A percentile compares a stretch with the other conserved stretches of the same genome.
Evolutionary conservation across 306 rosid species (phyloP).

Genomic region (Betula pendula): DNA sequence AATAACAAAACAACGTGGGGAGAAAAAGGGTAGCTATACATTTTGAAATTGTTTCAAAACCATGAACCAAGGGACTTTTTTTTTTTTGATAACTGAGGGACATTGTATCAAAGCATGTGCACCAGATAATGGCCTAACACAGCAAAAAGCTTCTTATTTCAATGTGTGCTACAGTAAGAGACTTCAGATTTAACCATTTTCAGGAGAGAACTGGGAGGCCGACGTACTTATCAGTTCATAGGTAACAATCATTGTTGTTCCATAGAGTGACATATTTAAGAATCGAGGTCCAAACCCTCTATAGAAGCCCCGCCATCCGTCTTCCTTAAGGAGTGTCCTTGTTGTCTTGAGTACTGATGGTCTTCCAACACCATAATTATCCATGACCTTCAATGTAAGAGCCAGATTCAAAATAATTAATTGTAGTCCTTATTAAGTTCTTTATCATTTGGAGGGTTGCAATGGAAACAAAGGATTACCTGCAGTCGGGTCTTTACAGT

Average conservation of each 20-base stretch:
- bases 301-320: constrained; percentile 94
- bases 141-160: not conserved
- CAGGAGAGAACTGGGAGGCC: not conserved
- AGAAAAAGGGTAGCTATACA: not conserved
- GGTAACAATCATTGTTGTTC: constrained; percentile 88
- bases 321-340: constrained; percentile 63
- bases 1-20: not conserved
- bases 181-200: constrained; percentile 18
- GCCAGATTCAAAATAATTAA: constrained; percentile 12
- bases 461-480: constrained; percentile 39
- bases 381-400: constrained; percentile 59
- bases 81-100: too few relatives aligned
- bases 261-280: constrained; percentile 82
- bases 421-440: constrained; percentile 6
- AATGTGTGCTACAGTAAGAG: not conserved
- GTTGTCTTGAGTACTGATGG: constrained; percentile 79
- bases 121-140: not conserved
- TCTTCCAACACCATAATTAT: constrained; percentile 69
- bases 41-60: not conserved
- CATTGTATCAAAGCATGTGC: not conserved
- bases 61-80: not conserved
- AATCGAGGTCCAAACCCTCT: constrained; percentile 88
- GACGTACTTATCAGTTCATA: constrained; percentile 84
- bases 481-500: constrained; percentile 90
- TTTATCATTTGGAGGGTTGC: not conserved